These are phyloP conservation scores for Verticillium zaregamsianum DNA, from an alignment of 2,329 filamentous ascomycete genomes.

Conservation along the genomic window DNA sequence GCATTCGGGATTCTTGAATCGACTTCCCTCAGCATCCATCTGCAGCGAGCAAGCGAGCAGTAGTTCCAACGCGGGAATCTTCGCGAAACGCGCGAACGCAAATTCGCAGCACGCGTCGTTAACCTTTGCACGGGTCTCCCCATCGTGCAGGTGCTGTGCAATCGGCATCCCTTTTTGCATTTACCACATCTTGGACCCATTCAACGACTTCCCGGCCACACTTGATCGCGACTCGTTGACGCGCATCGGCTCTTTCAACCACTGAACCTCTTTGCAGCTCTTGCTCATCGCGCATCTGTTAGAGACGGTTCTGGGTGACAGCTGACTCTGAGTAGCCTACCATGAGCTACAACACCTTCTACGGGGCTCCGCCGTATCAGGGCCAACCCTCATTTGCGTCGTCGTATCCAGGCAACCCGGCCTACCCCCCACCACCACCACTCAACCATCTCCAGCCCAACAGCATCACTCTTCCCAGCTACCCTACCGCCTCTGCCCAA, in stretches of 20 bases:
- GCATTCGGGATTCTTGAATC: not conserved
- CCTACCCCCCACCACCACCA: slow-evolving; percentile 1
- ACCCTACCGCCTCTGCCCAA: not conserved
- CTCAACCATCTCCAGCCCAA: slow-evolving; percentile 6
- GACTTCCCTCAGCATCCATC: not conserved
- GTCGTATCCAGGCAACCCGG: slow-evolving; percentile 7
- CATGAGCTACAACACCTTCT: slow-evolving; percentile 36
- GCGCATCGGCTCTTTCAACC: not conserved
- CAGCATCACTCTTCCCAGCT: not conserved
- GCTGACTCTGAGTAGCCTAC: not conserved
- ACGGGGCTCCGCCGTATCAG: slow-evolving; percentile 16
- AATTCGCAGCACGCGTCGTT: not conserved
- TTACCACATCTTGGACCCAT: not conserved
- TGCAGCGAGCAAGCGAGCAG: not conserved
- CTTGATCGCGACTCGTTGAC: not conserved
- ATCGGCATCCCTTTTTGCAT: not conserved
- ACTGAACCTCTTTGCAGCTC: not conserved
- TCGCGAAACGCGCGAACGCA: not conserved
- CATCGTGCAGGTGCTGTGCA: not conserved
- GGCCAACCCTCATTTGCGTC: slow-evolving; percentile 15
- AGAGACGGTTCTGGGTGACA: not conserved
- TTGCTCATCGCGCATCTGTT: not conserved
- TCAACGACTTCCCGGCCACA: not conserved
- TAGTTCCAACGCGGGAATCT: not conserved
- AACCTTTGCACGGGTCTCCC: not conserved